Evolutionary conservation across 176 grass and related monocot species (phyloP).

Genomic region (Carex littledalei): DNA sequence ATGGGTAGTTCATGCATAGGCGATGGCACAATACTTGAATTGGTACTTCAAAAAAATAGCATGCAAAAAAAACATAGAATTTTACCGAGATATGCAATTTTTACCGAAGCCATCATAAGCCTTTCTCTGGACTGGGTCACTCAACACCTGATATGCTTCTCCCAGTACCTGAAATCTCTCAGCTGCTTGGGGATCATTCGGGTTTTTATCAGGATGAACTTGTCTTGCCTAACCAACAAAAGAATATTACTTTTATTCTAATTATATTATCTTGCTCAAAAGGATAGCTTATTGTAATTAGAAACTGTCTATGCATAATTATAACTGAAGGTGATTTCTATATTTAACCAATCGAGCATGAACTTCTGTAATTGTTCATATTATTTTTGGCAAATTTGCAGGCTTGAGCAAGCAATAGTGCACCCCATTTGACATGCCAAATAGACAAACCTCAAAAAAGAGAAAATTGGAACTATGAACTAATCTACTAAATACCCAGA

Average conservation of each 20-base stretch:
- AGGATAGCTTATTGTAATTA: not conserved
- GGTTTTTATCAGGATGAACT: constrained; percentile 88
- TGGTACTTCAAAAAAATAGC: not conserved
- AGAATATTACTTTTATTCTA: not conserved
- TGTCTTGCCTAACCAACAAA: constrained; percentile 39
- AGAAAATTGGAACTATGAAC: not conserved
- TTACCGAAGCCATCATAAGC: constrained; percentile 88
- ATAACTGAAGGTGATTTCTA: not conserved
- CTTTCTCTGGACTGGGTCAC: constrained; percentile 85
- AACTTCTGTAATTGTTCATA: not conserved
- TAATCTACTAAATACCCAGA: not conserved
- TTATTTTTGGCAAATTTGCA: not conserved
- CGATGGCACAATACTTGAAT: not conserved
- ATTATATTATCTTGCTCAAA: not conserved
- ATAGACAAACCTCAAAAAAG: not conserved
- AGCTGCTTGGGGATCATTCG: constrained; percentile 65
- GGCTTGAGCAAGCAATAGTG: not conserved
- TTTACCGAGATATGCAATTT: constrained; percentile 64
- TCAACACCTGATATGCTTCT: constrained; percentile 95
- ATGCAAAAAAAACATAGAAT: not conserved
- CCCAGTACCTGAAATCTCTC: constrained; percentile 90
- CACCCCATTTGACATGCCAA: not conserved
- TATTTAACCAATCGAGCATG: not conserved
- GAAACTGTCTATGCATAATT: not conserved
- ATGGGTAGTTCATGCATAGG: not conserved